phyloP scores from a whole-genome alignment of 257 asterid species.

The Striga asiatica region DNA sequence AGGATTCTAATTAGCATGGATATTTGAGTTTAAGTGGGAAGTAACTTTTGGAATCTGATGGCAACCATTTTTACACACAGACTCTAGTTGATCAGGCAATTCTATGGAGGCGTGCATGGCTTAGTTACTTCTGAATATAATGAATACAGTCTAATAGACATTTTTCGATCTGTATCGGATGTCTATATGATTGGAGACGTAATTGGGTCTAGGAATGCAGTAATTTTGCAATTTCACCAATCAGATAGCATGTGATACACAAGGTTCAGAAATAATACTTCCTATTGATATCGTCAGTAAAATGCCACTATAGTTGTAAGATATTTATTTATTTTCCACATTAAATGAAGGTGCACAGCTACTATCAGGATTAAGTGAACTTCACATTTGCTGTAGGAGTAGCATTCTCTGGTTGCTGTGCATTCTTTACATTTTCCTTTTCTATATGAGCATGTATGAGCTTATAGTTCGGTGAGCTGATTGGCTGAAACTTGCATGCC shows the following conservation, averaged over 20 bases:
- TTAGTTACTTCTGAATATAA: background rate
- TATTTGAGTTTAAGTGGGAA: background rate
- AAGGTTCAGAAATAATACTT: background rate
- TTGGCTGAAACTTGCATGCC: background rate
- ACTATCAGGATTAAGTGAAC: background rate
- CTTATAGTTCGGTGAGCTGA: background rate
- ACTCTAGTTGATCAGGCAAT: background rate
- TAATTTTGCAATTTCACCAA: background rate
- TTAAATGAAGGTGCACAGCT: background rate
- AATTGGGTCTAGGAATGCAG: background rate
- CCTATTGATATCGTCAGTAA: background rate
- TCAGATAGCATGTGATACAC: background rate
- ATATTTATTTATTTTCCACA: background rate
- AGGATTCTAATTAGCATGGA: background rate
- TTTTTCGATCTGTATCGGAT: background rate
- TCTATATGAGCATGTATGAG: background rate
- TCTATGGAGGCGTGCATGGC: background rate
- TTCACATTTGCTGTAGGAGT: background rate
- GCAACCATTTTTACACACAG: background rate
- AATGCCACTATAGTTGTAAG: background rate
- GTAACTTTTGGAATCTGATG: background rate
- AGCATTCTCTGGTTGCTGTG: background rate
- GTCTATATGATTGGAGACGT: background rate
- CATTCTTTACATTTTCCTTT: background rate
- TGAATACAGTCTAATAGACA: background rate